These are phyloP conservation scores for Saccharomyces paradoxus DNA, from an alignment of 805 yeast genomes.

Conservation along the genomic window DNA sequence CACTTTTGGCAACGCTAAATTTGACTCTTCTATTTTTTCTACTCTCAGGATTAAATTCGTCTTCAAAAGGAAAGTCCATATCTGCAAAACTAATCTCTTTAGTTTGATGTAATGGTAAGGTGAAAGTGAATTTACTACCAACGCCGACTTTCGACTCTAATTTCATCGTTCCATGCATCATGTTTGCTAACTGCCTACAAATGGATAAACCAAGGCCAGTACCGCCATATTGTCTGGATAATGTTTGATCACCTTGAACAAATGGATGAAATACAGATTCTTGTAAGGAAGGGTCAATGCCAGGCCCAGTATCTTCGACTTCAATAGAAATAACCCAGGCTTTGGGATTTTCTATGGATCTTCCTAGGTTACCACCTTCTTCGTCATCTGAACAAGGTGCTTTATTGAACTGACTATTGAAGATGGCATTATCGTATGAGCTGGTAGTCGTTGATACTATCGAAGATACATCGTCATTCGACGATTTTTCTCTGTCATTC, in stretches of 20 bases:
- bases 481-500: constrained; percentile 5
- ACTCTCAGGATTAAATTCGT: constrained; percentile 54
- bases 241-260: constrained; percentile 93
- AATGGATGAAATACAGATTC: constrained; percentile 89
- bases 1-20: constrained; percentile 26
- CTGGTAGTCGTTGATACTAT: constrained; percentile 23
- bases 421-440: constrained; percentile 38
- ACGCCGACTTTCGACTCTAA: constrained; percentile 66
- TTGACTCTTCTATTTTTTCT: constrained; percentile 41
- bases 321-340: constrained; percentile 42
- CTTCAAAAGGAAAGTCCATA: constrained; percentile 44
- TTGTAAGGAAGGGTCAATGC: constrained; percentile 76
- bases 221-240: constrained; percentile 88
- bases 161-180: constrained; percentile 84
- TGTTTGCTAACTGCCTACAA: constrained; percentile 79
- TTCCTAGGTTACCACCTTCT: constrained; percentile 15
- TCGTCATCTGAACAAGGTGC: constrained; percentile 18
- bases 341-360: constrained; percentile 21
- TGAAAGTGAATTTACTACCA: constrained; percentile 79
- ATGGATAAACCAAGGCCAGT: constrained; percentile 89
- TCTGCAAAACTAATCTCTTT: constrained; percentile 28
- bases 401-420: constrained; percentile 36
- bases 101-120: constrained; percentile 62
- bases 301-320: constrained; percentile 90
- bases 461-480: constrained; percentile 10